Conservation (phyloP, 176 grass and related monocot species). For the Canna indica region DNA sequence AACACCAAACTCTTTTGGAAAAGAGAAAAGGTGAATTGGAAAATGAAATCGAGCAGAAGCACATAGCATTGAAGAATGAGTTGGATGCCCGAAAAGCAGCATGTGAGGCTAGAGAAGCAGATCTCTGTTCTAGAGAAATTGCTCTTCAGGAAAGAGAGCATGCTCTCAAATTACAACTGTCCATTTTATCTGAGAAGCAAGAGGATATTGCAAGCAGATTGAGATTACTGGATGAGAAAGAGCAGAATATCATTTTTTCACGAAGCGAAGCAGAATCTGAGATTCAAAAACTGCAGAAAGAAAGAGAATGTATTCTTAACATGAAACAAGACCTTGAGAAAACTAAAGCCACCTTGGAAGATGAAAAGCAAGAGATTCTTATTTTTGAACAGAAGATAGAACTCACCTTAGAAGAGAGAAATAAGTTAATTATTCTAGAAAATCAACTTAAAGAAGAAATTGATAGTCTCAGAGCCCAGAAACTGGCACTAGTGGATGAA, state of each 20-base stretch:
- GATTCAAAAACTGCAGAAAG: slow-evolving; percentile 35
- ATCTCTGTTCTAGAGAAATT: slow-evolving; percentile 36
- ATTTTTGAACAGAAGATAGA: slow-evolving; percentile 41
- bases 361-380: slow-evolving; percentile 46
- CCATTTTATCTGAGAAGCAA: slow-evolving; percentile 53
- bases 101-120: slow-evolving; percentile 38
- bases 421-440: slow-evolving; percentile 48
- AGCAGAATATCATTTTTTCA: slow-evolving; percentile 27
- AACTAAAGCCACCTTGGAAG: slow-evolving; percentile 44
- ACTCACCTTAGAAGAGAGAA: slow-evolving; percentile 62
- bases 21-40: slow-evolving; percentile 60
- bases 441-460: slow-evolving; percentile 89
- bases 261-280: slow-evolving; percentile 24
- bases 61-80: slow-evolving; percentile 38
- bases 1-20: slow-evolving; percentile 40
- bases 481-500: slow-evolving; percentile 50
- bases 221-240: slow-evolving; percentile 41
- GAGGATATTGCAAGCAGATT: slow-evolving; percentile 34
- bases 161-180: slow-evolving; percentile 24
- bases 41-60: slow-evolving; percentile 44
- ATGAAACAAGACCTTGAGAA: slow-evolving; percentile 65
- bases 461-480: slow-evolving; percentile 77
- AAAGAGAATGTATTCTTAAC: slow-evolving; percentile 40
- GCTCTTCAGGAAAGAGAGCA: slow-evolving; percentile 32
- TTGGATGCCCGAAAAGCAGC: slow-evolving; percentile 27